These are phyloP conservation scores for Linum lewisii DNA, from an alignment of 345 rosid species.

Conservation along the genomic window DNA sequence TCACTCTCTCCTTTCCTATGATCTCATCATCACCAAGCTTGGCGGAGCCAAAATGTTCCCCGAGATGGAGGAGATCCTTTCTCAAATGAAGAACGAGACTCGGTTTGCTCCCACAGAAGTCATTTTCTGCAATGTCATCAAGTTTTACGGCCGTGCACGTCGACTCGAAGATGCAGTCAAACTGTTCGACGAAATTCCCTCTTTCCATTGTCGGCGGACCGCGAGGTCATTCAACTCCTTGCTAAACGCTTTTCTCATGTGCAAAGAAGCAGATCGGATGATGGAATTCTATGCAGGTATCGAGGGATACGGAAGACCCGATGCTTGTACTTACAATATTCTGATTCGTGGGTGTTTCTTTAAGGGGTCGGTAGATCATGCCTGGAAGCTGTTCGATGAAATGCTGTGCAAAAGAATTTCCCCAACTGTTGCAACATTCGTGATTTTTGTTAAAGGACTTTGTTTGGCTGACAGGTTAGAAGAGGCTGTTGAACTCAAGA, in stretches of 20 bases:
- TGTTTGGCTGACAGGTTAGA: constrained; percentile 42
- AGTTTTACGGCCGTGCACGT: constrained; percentile 44
- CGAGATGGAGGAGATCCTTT: constrained; percentile 52
- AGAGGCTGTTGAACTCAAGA: constrained; percentile 62
- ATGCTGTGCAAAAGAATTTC: constrained; percentile 45
- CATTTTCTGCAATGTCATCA: constrained; percentile 53
- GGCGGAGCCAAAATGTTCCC: constrained; percentile 67
- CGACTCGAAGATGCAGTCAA: constrained; percentile 39
- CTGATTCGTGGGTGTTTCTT: constrained; percentile 34
- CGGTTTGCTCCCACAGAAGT: constrained; percentile 40
- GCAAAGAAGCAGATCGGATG: constrained; percentile 36
- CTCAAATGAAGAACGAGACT: constrained; percentile 43
- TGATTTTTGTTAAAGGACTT: constrained; percentile 41
- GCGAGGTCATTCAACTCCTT: constrained; percentile 55
- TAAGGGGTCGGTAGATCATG: constrained; percentile 37
- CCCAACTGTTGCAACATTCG: constrained; percentile 47
- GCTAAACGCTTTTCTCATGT: constrained; percentile 35
- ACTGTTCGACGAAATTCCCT: constrained; percentile 59
- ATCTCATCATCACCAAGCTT: constrained; percentile 68
- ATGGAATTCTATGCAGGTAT: constrained; percentile 24
- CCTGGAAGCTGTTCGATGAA: constrained; percentile 46
- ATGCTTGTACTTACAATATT: constrained; percentile 70
- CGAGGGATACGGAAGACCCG: constrained; percentile 35
- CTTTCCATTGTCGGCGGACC: constrained; percentile 41
- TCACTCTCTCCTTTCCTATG: constrained; percentile 57